These are phyloP conservation scores for Hypoxylon sp. DNA, from an alignment of 2,329 filamentous ascomycete genomes.

Conservation along the genomic window DNA sequence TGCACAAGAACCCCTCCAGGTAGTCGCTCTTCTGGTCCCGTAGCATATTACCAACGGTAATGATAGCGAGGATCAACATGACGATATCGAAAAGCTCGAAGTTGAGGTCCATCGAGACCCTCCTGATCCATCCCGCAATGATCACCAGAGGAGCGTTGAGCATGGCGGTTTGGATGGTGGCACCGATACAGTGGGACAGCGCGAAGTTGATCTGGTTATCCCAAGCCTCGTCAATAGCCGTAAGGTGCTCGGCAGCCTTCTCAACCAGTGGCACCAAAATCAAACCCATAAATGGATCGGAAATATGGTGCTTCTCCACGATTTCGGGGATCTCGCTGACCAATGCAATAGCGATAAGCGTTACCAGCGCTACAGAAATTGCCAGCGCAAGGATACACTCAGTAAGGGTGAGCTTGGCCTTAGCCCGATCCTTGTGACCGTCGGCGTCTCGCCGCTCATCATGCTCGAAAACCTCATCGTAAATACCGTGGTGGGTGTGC, in stretches of 20 bases:
- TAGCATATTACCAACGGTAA: conserved; percentile 90
- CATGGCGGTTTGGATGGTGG: conserved; percentile 89
- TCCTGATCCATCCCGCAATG: conserved; percentile 85
- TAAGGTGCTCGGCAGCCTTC: conserved; percentile 88
- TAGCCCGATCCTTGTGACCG: conserved; percentile 69
- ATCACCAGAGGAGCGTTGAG: conserved; percentile 89
- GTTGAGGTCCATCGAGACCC: conserved; percentile 80
- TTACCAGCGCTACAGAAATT: conserved; percentile 77
- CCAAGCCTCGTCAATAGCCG: conserved; percentile 87
- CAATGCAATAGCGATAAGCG: conserved; percentile 79
- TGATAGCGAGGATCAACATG: conserved; percentile 84
- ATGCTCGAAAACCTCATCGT: conserved; percentile 78
- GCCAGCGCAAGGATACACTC: conserved; percentile 78
- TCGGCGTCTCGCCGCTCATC: conserved; percentile 79
- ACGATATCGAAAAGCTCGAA: conserved; percentile 91
- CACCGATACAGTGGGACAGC: conserved; percentile 86
- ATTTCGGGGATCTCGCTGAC: conserved; percentile 79
- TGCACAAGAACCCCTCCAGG: conserved; percentile 85
- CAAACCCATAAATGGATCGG: conserved; percentile 73
- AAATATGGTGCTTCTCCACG: conserved; percentile 61
- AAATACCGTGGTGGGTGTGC: conserved; percentile 82
- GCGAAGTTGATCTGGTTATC: conserved; percentile 89
- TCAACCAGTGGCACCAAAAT: conserved; percentile 87
- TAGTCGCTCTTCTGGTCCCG: conserved; percentile 92
- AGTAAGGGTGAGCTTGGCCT: conserved; percentile 80